Base-by-base conservation (phyloP, 768 basidiomycete species). In the Myochromella boudieri region DNA sequence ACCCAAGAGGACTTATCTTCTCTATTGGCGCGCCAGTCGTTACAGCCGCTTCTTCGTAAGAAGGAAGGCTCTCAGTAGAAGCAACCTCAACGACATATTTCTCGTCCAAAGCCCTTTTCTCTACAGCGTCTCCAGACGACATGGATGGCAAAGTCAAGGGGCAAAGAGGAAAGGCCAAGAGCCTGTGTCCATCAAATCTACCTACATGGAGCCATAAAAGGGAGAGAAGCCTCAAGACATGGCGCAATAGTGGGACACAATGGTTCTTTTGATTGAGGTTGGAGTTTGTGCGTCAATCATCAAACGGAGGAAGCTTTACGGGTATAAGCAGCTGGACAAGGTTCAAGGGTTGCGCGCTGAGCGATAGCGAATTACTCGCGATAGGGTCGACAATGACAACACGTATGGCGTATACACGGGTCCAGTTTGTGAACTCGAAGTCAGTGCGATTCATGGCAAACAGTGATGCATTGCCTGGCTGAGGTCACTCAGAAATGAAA, bases 1-100 rank as follows among this genome's bases (percentile, higher is more conserved):
- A 66, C 2, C 66, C 67, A 45, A 68, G 56, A 21, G 66, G 67
- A 49, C 67, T 68, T 18, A 64, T 48, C 44, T 59, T 62, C 46
- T 68, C 67, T 4, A 55, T 61, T 0, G 67, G 67, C 4, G 64
- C 65, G 27, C 62, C 66, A 31, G 55, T 51, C 11, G 57, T 57
- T 14, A 62, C 60, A 10, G 55, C 61, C 2, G 61, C 58, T 3
- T 64, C 58, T 37, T 68, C 64, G 40, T 62, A 63, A 12, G 52
- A 61, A 11, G 59, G 54, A n/a, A 58, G 25, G 26, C 48, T 55
- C 21, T 52, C 53, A 4, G 48, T 40, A 17, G 62, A 56, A 9
- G 33, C 51, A 10, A 31, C 33, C 12, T 52, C 52, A 14, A 60
- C 26, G 17, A 22, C 41, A 21, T 42, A 37, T 24, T 60, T 56